Base-by-base conservation (phyloP, 495 filamentous ascomycete genomes). In the Pseudotulostoma volvatum region DNA sequence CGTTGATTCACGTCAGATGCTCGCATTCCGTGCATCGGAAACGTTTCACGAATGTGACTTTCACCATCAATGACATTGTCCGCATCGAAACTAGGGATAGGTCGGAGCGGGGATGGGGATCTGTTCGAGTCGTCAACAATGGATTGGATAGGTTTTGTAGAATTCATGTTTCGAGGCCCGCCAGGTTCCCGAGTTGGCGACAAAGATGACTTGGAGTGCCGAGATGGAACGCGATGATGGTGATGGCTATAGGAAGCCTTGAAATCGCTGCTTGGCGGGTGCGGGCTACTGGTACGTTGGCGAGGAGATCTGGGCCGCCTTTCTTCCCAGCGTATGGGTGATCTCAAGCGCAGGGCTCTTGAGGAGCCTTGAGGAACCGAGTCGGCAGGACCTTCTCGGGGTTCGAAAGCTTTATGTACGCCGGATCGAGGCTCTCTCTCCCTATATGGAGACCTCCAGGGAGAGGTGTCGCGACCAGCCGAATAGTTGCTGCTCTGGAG, bases 61-160 rank as follows among this genome's bases (percentile, higher is more conserved):
- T 49, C 52, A 7, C 44, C 43, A 40, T 60, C 49, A 15, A 47
- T 21, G 9, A 37, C 18, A 33, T 48, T 51, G 15, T 56, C 59
- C 13, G 55, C 38, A 32, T 65, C 57, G 39, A 51, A 59, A 37
- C 46, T 55, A 23, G 60, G 46, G 15, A 55, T 54, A 7, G 49
- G 55, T 4, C 63, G 60, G 21, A 43, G 48, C 31, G 64, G 65
- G 23, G 67, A 66, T 4, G 55, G 55, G 20, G 63, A 59, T 18
- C 53, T 51, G 16, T 36, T 37, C 2, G 44, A 46, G 28, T 53
- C 53, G 20, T 52, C 46, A 20, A 44, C 38, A 21, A 39, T 44
- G 9, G 55, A 49, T 34, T 54, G 53, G 9, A 41, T 49, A 23
- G 51, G 51, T 39, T 52, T 46, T 15, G 40, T 49, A 13, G 59